Conservation (phyloP, 2,329 filamentous ascomycete species). For the Xylariaceae sp. region DNA sequence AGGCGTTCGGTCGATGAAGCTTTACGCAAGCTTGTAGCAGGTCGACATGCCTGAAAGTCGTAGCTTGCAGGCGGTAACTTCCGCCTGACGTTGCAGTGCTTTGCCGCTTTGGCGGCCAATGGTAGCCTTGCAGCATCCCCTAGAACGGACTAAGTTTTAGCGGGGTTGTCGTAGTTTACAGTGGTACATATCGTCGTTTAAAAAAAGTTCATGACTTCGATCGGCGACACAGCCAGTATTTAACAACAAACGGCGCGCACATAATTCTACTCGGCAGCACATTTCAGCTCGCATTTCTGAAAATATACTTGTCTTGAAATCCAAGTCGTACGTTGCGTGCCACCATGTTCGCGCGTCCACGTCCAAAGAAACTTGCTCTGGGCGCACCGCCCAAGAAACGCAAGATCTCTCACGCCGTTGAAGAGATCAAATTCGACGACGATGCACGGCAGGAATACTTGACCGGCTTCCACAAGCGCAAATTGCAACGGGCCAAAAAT, state of each 20-base stretch:
- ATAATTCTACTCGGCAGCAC: no score
- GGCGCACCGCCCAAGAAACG: conserved; percentile 62
- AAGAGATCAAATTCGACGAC: conserved; percentile 83
- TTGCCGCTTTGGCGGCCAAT: no score
- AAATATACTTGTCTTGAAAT: no score
- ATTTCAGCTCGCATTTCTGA: no score
- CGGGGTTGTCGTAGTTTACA: no score
- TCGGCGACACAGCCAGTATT: no score
- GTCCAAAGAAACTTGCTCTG: conserved; percentile 53
- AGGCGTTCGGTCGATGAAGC: background rate
- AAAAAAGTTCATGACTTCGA: no score
- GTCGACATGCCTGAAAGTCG: background rate
- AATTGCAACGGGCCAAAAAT: conserved; percentile 76
- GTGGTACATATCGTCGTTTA: no score
- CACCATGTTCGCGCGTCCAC: conserved; percentile 52
- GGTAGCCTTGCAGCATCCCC: no score
- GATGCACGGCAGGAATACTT: conserved; percentile 79
- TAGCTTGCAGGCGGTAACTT: background rate
- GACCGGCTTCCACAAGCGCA: conserved; percentile 96
- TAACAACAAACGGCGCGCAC: no score
- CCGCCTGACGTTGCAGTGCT: background rate
- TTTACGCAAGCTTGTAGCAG: background rate
- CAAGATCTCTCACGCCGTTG: conserved; percentile 56
- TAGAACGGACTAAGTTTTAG: no score
- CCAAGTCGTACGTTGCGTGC: no score